Base-by-base conservation (phyloP, 2,329 filamentous ascomycete species). In the Talaromyces sp. region DNA sequence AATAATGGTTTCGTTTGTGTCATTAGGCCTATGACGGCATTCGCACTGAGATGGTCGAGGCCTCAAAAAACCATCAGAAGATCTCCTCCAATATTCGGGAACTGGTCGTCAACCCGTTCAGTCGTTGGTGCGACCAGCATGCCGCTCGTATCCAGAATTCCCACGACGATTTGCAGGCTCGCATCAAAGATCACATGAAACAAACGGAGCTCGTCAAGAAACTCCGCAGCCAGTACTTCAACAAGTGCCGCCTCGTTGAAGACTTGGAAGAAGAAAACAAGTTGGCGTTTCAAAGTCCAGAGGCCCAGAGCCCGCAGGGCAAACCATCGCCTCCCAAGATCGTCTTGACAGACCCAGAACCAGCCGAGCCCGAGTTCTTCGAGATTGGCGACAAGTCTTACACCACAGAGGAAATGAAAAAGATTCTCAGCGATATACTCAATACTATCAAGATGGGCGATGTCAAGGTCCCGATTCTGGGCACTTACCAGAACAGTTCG, bases 181-280 rank as follows among this genome's bases (percentile, higher is more conserved):
- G 91, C 61, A 92, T 97, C 77, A 97, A 96, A 80, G 85, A 90
- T 63, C 92, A 97, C 75, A 91, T 96, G 72, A 90, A 90, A 66
- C 95, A 99, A 75, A 88, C 89, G 61, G 94, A 99, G 64, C 76
- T 84, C 21, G 91, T 96, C 63, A 91, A 92, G 82, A 97, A 97
- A 78, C 85, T 97, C 68, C 87, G 94, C 65, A 96, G 90, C 75
- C 90, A 91, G 68, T 99, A 99, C 78, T 97, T 97, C 83, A 99
- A 97, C 81, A 99, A 97, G 78, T 99, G 94, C 74, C 88, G 95
- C 55, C 81, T 97, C 63, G 89, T 97, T 7, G 95, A 99, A 74
- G 94, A 99, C 72, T 79, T 97, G 62, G 94, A 99, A 74, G 94
- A 99, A 77, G 95, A 99, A 80, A 96, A 97, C 75, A 97, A 99